Conservation (phyloP, 2,329 filamentous ascomycete genomes). For the Erysiphe pisi region DNA sequence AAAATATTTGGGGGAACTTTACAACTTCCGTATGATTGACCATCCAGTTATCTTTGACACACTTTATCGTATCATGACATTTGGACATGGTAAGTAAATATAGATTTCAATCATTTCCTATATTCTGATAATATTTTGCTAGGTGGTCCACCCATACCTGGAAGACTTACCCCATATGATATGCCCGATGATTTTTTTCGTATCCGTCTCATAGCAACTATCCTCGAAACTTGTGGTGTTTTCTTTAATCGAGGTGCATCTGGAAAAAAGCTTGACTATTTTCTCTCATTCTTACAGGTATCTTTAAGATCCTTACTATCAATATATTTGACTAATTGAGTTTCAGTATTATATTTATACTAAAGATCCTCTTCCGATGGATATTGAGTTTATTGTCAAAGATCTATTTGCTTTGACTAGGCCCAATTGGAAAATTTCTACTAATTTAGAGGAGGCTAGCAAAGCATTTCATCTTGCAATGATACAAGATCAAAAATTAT, state of each 20-base stretch:
- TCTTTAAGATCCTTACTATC: slow-evolving; percentile 28
- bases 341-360: slow-evolving; percentile 77
- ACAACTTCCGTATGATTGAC: slow-evolving; percentile 96
- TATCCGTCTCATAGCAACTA: slow-evolving; percentile 75
- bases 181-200: slow-evolving; percentile 92
- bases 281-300: slow-evolving; percentile 85
- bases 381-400: slow-evolving; percentile 92
- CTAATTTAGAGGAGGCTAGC: slow-evolving; percentile 70
- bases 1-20: slow-evolving; percentile 91
- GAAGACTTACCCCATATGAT: slow-evolving; percentile 66
- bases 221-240: slow-evolving; percentile 89
- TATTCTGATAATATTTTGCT: slow-evolving; percentile 34
- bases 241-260: slow-evolving; percentile 90
- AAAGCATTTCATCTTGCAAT: slow-evolving; percentile 79
- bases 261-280: slow-evolving; percentile 97
- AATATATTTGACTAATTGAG: slow-evolving; percentile 31
- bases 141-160: slow-evolving; percentile 70
- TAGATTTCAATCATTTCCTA: slow-evolving; percentile 36
- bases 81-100: slow-evolving; percentile 55
- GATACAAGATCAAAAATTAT: slow-evolving; percentile 74
- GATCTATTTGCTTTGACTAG: slow-evolving; percentile 77
- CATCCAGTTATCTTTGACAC: slow-evolving; percentile 92
- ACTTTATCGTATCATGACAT: slow-evolving; percentile 87
- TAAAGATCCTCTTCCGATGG: slow-evolving; percentile 85
- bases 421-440: slow-evolving; percentile 83